Evolutionary conservation across 306 rosid species (phyloP).

Genomic region (Quercus rubra): DNA sequence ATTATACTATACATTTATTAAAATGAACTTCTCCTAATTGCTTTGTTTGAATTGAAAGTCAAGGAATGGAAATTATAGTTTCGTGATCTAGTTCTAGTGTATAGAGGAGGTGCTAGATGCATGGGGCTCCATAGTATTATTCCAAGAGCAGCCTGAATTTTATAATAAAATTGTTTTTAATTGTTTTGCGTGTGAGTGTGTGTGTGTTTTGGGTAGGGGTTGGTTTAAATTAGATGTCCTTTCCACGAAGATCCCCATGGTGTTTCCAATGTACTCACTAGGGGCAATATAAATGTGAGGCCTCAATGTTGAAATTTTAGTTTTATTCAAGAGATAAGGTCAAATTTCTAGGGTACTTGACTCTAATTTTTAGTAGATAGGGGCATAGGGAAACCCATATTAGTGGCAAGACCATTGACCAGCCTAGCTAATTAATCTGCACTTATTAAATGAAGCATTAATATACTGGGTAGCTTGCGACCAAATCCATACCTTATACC

Average conservation of each 20-base stretch:
- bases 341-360: not conserved
- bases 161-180: not conserved
- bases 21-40: not conserved
- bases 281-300: not conserved
- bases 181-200: not conserved
- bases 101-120: not conserved
- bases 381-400: not conserved
- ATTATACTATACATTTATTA: not conserved
- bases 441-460: not conserved
- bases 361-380: not conserved
- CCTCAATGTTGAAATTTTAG: not conserved
- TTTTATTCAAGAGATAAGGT: not conserved
- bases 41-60: conserved; percentile 37
- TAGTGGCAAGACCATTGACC: not conserved
- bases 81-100: not conserved
- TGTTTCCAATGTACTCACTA: not conserved
- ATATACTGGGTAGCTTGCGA: not conserved
- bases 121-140: conserved; percentile 13
- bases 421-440: not conserved
- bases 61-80: conserved; percentile 3
- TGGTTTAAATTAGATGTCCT: conserved; percentile 11
- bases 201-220: not conserved
- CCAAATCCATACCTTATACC: not conserved
- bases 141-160: not conserved
- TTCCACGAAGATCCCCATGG: conserved; percentile 17